Evolutionary conservation across 2,329 filamentous ascomycete species (phyloP), one percentile per base, ranked within the genome.

Genomic region (Penicillium corylophilum): DNA sequence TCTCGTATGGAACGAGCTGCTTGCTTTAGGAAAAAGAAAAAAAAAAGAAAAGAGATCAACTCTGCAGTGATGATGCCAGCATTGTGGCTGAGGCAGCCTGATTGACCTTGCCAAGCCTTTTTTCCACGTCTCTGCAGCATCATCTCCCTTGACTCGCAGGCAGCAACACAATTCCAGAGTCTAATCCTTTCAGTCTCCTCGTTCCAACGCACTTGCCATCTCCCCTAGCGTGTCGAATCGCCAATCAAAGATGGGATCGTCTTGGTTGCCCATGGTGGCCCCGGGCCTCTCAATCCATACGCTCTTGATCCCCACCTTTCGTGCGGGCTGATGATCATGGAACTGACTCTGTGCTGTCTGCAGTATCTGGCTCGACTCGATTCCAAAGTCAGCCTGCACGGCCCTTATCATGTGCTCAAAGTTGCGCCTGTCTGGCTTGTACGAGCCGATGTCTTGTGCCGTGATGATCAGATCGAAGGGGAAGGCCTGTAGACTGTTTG

Each of bases 341-440:
- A 76, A 78, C 66, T 89, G 70, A 55, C 84, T 86, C 69, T 87
- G 80, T 46, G 87, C 88, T 0, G 87, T 86, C 65, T 89, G 86
- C 57, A 89, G 64, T 40, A 90, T 74, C 54, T 83, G 73, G 0
- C 72, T 71, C 58, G 81, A 82, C 26, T 78, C 75, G 0, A 88
- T 66, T 0, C 80, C 83, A 46, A 87, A 79, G 5, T 82, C 78
- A 3, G 68, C 60, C 61, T 79, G 71, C 16, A 82, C 78, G 29
- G 79, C 74, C 13, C 69, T 65, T 13, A 89, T 72, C 70, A 90
- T 73, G 63, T 87, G 86, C 50, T 81, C 75, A 58, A 91, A 91
- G 62, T 89, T 90, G 24, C 67, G 66, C 33, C 71, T 65, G 54
- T 81, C 73, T 0, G 88, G 88, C 73, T 91, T 91, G 68, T 90